A percentile compares a stretch with the other conserved stretches of the same genome.
Evolutionary conservation across 495 filamentous ascomycete genomes (phyloP).

Genomic region (Penicillium canariense): DNA sequence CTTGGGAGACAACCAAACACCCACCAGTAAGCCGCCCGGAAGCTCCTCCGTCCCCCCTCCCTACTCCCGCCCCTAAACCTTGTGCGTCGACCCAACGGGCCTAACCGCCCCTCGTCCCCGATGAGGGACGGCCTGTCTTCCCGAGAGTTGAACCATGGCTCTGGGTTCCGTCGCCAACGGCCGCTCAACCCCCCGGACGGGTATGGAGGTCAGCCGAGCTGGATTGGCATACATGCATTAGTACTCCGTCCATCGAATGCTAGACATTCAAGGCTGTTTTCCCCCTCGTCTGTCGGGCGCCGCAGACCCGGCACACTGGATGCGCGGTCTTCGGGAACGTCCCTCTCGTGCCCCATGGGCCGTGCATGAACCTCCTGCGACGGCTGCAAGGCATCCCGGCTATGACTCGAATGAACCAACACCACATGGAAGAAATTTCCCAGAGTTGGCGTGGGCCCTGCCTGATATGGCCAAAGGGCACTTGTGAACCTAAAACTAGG

Average conservation of each 20-base stretch:
- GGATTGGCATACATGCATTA: background rate
- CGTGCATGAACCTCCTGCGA: conserved; percentile 27
- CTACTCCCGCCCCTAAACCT: no score
- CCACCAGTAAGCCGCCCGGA: no score
- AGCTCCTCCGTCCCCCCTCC: no score
- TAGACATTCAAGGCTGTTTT: background rate
- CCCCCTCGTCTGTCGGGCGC: conserved; percentile 6
- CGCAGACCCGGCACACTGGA: conserved; percentile 34
- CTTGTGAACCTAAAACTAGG: conserved; percentile 16
- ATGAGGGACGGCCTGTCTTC: conserved; percentile 23
- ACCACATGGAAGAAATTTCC: background rate
- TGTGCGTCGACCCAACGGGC: conserved; percentile 21
- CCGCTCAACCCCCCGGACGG: conserved; percentile 5
- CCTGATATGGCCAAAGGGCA: no score
- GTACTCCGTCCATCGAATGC: background rate
- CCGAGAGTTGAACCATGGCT: conserved; percentile 43
- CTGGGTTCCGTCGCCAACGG: conserved; percentile 35
- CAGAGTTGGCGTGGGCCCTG: no score
- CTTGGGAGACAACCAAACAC: no score
- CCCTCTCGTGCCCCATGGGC: conserved; percentile 12
- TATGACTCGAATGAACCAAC: conserved; percentile 2
- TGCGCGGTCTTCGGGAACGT: conserved; percentile 17
- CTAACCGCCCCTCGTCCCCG: conserved; percentile 25
- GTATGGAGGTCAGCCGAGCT: no score
- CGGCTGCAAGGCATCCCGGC: conserved; percentile 1